phyloP scores from a whole-genome alignment of 768 basidiomycete species.

The Trametopsis cervina region DNA sequence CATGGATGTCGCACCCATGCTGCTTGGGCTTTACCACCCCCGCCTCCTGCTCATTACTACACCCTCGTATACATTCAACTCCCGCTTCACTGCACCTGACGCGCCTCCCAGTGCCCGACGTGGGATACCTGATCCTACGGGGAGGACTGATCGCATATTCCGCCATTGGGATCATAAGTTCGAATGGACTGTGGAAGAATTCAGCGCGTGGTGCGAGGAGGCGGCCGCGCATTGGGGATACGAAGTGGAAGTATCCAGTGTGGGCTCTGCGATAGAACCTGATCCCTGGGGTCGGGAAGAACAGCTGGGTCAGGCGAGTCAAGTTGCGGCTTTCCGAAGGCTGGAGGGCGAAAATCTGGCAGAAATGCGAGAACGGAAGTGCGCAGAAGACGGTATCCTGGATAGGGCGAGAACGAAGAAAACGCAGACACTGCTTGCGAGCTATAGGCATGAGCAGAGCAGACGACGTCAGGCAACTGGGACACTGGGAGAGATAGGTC shows the following conservation, averaged over 20 bases:
- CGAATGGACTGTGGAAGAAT: conserved; percentile 81
- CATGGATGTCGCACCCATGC: conserved; percentile 54
- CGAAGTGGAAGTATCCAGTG: conserved; percentile 45
- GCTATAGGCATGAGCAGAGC: conserved; percentile 47
- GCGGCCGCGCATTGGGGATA: conserved; percentile 69
- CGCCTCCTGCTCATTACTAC: conserved; percentile 73
- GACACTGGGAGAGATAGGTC: conserved; percentile 40
- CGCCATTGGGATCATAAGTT: conserved; percentile 84
- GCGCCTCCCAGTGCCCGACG: conserved; percentile 27
- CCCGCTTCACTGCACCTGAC: conserved; percentile 57
- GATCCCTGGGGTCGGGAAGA: conserved; percentile 74
- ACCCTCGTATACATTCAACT: conserved; percentile 80
- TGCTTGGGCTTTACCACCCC: conserved; percentile 78
- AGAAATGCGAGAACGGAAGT: conserved; percentile 18
- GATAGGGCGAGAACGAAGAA: conserved; percentile 3
- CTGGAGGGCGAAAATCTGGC: conserved; percentile 29
- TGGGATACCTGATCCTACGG: conserved; percentile 70
- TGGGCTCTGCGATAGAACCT: conserved; percentile 50
- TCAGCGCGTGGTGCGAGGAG: conserved; percentile 50
- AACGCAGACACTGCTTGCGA: conserved; percentile 41
- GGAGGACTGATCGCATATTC: conserved; percentile 66
- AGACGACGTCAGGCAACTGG: conserved; percentile 36
- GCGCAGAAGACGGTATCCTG: conserved; percentile 9
- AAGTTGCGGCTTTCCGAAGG: conserved; percentile 57
- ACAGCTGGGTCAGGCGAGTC: conserved; percentile 57